Percentiles rank a stretch among this genome's conserved stretches.
phyloP scores from a whole-genome alignment of 768 basidiomycete species.

The Porphyrellus cyaneotinctus region DNA sequence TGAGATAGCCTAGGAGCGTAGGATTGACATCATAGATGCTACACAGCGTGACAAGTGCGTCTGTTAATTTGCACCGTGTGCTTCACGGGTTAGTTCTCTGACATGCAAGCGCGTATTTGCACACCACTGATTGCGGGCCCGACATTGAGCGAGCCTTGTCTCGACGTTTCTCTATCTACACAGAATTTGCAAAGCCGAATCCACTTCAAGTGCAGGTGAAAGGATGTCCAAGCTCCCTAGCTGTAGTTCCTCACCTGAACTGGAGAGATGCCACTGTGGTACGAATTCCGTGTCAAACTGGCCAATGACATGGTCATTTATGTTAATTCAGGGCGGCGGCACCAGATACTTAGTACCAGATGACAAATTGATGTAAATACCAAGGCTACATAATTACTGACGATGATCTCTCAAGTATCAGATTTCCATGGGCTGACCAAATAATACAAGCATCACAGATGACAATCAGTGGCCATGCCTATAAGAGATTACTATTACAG shows the following conservation, averaged over 20 bases:
- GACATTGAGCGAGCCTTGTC: slow-evolving; percentile 37
- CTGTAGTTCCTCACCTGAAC: slow-evolving; percentile 45
- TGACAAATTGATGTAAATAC: no score
- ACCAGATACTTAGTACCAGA: no score
- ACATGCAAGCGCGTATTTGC: background rate
- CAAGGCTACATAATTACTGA: no score
- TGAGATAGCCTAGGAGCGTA: slow-evolving; percentile 62
- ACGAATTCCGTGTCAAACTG: slow-evolving; percentile 69
- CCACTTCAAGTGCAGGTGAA: slow-evolving; percentile 48
- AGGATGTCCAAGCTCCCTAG: background rate
- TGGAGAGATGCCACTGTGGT: slow-evolving; percentile 64
- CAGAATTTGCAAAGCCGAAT: slow-evolving; percentile 58
- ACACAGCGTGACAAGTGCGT: slow-evolving; percentile 65
- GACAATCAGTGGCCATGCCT: no score
- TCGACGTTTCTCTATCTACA: slow-evolving; percentile 45
- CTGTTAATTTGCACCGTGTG: slow-evolving; percentile 34
- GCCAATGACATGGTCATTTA: slow-evolving; percentile 56
- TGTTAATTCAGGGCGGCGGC: no score
- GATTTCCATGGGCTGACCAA: no score
- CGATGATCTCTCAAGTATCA: no score
- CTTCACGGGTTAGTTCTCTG: slow-evolving; percentile 1
- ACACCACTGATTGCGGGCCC: slow-evolving; percentile 61
- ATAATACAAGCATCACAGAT: no score
- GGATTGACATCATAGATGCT: slow-evolving; percentile 68
- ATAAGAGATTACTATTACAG: no score